Percentiles rank a stretch among this genome's conserved stretches.
Conservation (phyloP, 352 stramenopile genomes). For the Globisporangium camurandrum region DNA sequence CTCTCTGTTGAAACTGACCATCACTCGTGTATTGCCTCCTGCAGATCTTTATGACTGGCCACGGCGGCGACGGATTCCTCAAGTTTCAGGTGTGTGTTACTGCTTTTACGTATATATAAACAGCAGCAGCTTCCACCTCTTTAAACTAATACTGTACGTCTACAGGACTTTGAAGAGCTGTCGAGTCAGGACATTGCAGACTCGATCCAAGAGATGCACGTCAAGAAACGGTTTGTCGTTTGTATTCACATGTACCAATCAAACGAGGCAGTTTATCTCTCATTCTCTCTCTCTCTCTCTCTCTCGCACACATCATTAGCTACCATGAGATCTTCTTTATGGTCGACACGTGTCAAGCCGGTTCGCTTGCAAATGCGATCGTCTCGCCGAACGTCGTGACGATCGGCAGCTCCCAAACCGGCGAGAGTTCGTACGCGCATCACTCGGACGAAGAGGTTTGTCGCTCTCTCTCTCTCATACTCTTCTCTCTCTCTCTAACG, state of each 20-base stretch:
- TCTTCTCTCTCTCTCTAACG: background rate
- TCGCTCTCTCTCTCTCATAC: too few species aligned
- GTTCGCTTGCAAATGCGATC: conserved; percentile 85
- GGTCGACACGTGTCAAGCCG: conserved; percentile 97
- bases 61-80: conserved; percentile 96
- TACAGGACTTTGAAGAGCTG: conserved; percentile 92
- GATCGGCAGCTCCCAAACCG: conserved; percentile 87
- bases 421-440: conserved; percentile 95
- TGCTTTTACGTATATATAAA: too few species aligned
- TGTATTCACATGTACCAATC: too few species aligned
- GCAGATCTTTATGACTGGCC: conserved; percentile 90
- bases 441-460: conserved; percentile 72
- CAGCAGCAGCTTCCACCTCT: too few species aligned
- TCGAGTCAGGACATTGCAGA: conserved; percentile 91
- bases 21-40: background rate
- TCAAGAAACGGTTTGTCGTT: conserved; percentile 88
- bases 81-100: conserved; percentile 95
- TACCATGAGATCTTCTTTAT: conserved; percentile 96
- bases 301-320: conserved; percentile 14
- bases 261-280: background rate
- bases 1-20: conserved; percentile 5
- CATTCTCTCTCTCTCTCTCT: background rate
- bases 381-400: conserved; percentile 89
- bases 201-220: conserved; percentile 92
- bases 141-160: too few species aligned